Evolutionary conservation across 495 filamentous ascomycete species (phyloP).

Genomic region (Massariosphaeria phaeospora): DNA sequence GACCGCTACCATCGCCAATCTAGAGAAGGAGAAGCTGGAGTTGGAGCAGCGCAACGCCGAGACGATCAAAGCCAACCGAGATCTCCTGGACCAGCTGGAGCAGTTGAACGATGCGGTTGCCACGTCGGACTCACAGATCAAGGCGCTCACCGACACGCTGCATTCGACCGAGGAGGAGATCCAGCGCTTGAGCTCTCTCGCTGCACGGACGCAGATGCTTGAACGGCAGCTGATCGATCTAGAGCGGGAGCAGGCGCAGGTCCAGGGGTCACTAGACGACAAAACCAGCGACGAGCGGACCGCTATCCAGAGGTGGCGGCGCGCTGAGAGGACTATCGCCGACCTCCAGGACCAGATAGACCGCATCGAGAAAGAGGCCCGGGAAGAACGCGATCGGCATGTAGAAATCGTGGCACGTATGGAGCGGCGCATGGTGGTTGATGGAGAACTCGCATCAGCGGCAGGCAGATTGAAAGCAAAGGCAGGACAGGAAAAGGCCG

Average conservation of each 20-base stretch:
- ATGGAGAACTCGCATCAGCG: slow-evolving; percentile 66
- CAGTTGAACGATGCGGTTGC: slow-evolving; percentile 66
- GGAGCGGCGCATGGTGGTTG: slow-evolving; percentile 66
- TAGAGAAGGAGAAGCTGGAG: slow-evolving; percentile 72
- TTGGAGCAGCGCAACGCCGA: slow-evolving; percentile 68
- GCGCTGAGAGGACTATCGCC: slow-evolving; percentile 67
- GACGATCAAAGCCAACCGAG: slow-evolving; percentile 73
- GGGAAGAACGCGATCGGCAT: slow-evolving; percentile 76
- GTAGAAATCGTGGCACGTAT: slow-evolving; percentile 73
- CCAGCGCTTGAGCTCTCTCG: slow-evolving; percentile 64
- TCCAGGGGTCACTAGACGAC: slow-evolving; percentile 60
- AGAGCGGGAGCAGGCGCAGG: slow-evolving; percentile 70
- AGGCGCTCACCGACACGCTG: slow-evolving; percentile 64
- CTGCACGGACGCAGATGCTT: slow-evolving; percentile 65
- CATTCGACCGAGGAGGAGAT: slow-evolving; percentile 71
- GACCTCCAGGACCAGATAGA: slow-evolving; percentile 83
- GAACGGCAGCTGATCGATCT: slow-evolving; percentile 71
- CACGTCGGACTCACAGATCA: slow-evolving; percentile 70
- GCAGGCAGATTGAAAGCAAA: slow-evolving; percentile 67
- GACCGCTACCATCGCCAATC: slow-evolving; percentile 60
- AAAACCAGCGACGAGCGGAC: slow-evolving; percentile 68
- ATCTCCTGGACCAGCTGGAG: slow-evolving; percentile 75
- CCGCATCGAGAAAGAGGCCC: slow-evolving; percentile 77
- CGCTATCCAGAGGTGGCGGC: slow-evolving; percentile 74
- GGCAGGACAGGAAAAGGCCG: slow-evolving; percentile 47